Evolutionary conservation across 1,284 basidiomycete genomes (phyloP).

Genomic region (Malassezia slooffiae): DNA sequence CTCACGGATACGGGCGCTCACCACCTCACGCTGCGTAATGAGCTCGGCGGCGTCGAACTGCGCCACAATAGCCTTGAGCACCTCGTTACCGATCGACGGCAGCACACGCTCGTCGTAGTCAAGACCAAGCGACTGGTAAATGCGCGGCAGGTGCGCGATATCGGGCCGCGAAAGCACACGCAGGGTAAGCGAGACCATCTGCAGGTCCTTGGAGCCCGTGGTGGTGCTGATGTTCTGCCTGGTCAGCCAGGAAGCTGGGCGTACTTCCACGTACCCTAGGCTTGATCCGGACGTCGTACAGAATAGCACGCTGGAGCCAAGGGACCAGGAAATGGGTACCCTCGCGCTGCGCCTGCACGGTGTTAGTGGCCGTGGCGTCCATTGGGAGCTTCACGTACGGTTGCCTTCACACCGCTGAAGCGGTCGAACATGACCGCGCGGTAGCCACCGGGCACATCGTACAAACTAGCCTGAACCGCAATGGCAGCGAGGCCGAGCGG

Average conservation of each 20-base stretch:
- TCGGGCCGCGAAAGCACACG: slow-evolving; percentile 92
- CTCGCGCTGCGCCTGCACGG: slow-evolving; percentile 50
- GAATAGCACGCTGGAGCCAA: slow-evolving; percentile 77
- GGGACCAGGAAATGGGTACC: slow-evolving; percentile 97
- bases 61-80: slow-evolving; percentile 86
- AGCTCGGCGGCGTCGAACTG: slow-evolving; percentile 98
- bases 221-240: slow-evolving; percentile 76
- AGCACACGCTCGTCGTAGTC: slow-evolving; percentile 93
- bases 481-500: slow-evolving; percentile 45
- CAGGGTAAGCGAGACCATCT: slow-evolving; percentile 86
- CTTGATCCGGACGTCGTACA: slow-evolving; percentile 96
- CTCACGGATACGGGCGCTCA: slow-evolving; percentile 83
- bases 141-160: slow-evolving; percentile 72
- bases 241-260: background rate
- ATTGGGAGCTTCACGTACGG: slow-evolving; percentile 10
- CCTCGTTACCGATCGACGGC: slow-evolving; percentile 75
- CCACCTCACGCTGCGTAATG: slow-evolving; percentile 58
- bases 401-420: slow-evolving; percentile 67
- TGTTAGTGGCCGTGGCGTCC: too few relatives aligned
- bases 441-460: slow-evolving; percentile 56
- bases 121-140: slow-evolving; percentile 85
- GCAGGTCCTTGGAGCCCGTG: slow-evolving; percentile 87
- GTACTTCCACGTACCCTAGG: slow-evolving; percentile 58
- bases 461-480: slow-evolving; percentile 45
- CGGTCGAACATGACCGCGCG: slow-evolving; percentile 97